These are phyloP conservation scores for Orbilia javanica DNA, from an alignment of 2,329 filamentous ascomycete species.

Conservation along the genomic window DNA sequence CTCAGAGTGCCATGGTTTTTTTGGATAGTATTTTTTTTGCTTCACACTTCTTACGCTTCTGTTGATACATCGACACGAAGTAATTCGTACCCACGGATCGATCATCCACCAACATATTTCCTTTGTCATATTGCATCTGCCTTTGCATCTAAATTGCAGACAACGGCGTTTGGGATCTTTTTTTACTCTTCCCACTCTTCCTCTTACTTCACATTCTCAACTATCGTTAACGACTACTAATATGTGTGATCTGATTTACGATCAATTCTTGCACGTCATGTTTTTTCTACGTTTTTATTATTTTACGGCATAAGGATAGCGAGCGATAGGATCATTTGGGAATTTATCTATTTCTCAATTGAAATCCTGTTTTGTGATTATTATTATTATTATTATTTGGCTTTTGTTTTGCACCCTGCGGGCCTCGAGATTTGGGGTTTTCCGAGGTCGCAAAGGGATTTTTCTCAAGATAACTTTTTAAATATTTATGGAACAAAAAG, in stretches of 20 bases:
- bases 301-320: conserved; percentile 5
- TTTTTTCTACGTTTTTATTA: background rate
- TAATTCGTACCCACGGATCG: conserved; percentile 40
- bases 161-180: background rate
- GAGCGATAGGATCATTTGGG: conserved; percentile 3
- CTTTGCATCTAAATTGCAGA: conserved; percentile 15
- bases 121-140: conserved; percentile 29
- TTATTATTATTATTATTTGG: background rate
- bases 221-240: conserved; percentile 24
- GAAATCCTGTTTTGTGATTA: background rate
- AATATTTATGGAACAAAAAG: conserved; percentile 4
- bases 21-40: background rate
- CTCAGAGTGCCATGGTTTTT: conserved; percentile 15
- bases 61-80: background rate
- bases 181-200: background rate
- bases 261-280: background rate
- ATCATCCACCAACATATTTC: conserved; percentile 49
- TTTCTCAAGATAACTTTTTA: background rate
- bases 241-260: conserved; percentile 1
- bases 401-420: background rate
- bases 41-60: background rate
- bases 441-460: background rate
- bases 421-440: background rate
- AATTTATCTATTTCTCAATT: background rate
- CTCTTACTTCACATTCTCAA: background rate